Evolutionary conservation across 2,329 filamentous ascomycete species (phyloP), one percentile per base, ranked within the genome.

Genomic region (Fusarium neocosmosporiellum): DNA sequence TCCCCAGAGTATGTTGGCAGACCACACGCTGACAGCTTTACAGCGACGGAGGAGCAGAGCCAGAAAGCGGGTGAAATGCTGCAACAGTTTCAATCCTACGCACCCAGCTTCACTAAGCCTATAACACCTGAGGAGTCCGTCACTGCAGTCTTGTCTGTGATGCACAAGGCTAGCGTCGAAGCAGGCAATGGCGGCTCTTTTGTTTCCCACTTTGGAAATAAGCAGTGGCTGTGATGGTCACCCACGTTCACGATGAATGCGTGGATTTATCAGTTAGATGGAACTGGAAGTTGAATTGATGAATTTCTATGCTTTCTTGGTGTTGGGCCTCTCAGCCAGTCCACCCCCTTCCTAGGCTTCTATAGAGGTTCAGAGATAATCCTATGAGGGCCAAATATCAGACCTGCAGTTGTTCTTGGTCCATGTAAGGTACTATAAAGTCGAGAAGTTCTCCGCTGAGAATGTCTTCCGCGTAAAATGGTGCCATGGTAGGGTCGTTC

Each of bases 191-290:
- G 82, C 2, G 89, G 89, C 4, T 77, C 80, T 0, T 89, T 88
- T 72, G 70, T 91, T 1, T 88, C 87, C 31, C 88, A 91, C 37
- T 74, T 83, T 64, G 87, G 88, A 5, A 87, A 82, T 70, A 86
- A 88, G 78, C 81, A 85, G 62, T 90, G 87, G 88, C 50, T 89
- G 18, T 53, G 48, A 53, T 31, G 7, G 27, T 20, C 14, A 14
- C 22, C 14, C 9, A 24, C 7, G 6, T 24, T 2, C 20, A 46
- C 8, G 22, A 43, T 24, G 7, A 24, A 36, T 7, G 14, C 34
- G 10, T 37, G 16, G 6, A 5, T 5, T 16, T 2, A 24, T 18
- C 5, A 24, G 8, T 3, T 18, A 8, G 8, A 27, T 8, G 14
- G 3, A 8, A 16, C 2, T 7, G 14, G 14, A 20, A 41, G 11